A percentile compares a stretch with the other conserved stretches of the same genome.
phyloP scores from a whole-genome alignment of 805 yeast species.

The Saturnispora zaruensis region DNA sequence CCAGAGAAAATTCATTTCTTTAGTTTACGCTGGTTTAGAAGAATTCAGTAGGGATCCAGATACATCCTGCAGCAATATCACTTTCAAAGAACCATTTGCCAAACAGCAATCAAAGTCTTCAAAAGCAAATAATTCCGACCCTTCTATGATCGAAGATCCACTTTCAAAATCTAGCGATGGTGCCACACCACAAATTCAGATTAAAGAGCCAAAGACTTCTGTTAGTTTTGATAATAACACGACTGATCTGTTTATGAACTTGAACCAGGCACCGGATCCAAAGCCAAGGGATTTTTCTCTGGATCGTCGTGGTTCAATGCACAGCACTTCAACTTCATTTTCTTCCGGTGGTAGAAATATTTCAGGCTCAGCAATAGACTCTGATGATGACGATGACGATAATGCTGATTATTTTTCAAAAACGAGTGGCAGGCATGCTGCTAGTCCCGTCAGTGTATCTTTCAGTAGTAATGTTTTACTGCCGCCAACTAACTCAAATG shows the following conservation, averaged over 20 bases:
- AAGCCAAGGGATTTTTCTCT: not conserved
- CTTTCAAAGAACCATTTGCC: slow-evolving; percentile 18
- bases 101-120: not conserved
- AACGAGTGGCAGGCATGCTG: not conserved
- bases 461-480: not conserved
- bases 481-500: not conserved
- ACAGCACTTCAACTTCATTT: slow-evolving; percentile 4
- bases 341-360: not conserved
- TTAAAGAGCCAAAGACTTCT: slow-evolving; percentile 1
- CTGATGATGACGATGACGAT: slow-evolving; percentile 6
- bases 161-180: not conserved
- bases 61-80: not conserved
- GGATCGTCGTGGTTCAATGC: slow-evolving; percentile 6
- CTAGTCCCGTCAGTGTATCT: not conserved
- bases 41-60: not conserved
- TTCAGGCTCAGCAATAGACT: slow-evolving; percentile 1
- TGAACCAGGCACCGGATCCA: slow-evolving; percentile 8
- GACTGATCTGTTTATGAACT: not conserved
- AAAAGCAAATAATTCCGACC: not conserved
- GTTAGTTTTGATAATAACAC: not conserved
- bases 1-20: slow-evolving; percentile 21
- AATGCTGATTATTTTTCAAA: not conserved
- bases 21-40: slow-evolving; percentile 21
- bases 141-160: not conserved
- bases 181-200: slow-evolving; percentile 4